Evolutionary conservation across 1,139 yeast genomes (phyloP), one percentile per base, ranked within the genome.

Genomic region (Geotrichum klebahnii): DNA sequence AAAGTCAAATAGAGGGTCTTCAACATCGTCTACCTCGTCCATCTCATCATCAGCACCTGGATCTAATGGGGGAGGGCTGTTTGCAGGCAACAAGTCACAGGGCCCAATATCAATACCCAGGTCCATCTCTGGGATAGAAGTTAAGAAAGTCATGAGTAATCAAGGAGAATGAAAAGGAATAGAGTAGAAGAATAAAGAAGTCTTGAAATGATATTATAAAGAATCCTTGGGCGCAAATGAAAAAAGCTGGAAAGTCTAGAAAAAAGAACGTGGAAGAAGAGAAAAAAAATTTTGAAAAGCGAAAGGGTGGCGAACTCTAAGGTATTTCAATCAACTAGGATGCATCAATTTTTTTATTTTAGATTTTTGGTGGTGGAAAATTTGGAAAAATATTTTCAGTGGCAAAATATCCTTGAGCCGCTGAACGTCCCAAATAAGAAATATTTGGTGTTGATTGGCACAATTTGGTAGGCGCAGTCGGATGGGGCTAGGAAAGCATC

Each of bases 11-110:
- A 34, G 20, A 5, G 16, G 16, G 36, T 36, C 45, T 17, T 46
- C 49, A 5, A 36, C 43, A 3, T 35, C 48, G 28, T 44, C 47
- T 20, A 32, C 50, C 28, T 46, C 50, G 23, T 46, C 50, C 39
- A 39, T 32, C 19, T 38, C 50, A 20, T 39, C 44, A 12, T 39
- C 45, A 10, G 42, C 42, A n/a, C 42, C 42, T 5, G 42, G 42
- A 32, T 38, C 42, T 12, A 33, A 17, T 2, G 36, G 38, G n/a
- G 50, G 50, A 33, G 50, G 50, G 22, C 28, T 14, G 40, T 34
- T 40, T 14, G 29, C 40, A 9, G 19, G 36, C 9, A 39, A 29
- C 22, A 33, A 33, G 39, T 42, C 29, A 32, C 22, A n/a, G 14
- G 31, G 19, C 10, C n/a, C 29, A 17, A 44, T 12, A 6, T 35